Percentiles rank a stretch among this genome's conserved stretches.
Evolutionary conservation across 2,329 filamentous ascomycete genomes (phyloP).

Genomic region (Verticillium albo-atrum): DNA sequence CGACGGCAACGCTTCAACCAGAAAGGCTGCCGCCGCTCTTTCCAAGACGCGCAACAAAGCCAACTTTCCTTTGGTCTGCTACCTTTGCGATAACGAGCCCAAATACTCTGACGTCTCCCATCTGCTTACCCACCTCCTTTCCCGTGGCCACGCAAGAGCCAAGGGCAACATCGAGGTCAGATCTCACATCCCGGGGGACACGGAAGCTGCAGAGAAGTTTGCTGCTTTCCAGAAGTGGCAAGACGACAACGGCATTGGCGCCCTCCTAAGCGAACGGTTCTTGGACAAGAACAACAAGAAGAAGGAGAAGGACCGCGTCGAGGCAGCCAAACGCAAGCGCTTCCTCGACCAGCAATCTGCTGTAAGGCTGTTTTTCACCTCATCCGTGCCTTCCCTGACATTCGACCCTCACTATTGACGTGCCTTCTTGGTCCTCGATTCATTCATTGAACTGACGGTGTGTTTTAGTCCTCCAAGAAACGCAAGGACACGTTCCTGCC

Average conservation of each 20-base stretch:
- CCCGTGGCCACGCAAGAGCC: slow-evolving; percentile 72
- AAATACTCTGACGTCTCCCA: slow-evolving; percentile 88
- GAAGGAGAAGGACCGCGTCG: slow-evolving; percentile 34
- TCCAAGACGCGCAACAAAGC: neutral
- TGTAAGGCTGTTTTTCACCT: neutral
- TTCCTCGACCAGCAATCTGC: neutral
- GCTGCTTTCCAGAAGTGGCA: slow-evolving; percentile 78
- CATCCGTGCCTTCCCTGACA: neutral
- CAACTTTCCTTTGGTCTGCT: slow-evolving; percentile 66
- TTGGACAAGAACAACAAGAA: slow-evolving; percentile 69
- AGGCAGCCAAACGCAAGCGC: neutral
- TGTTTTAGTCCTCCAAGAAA: neutral
- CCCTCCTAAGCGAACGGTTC: slow-evolving; percentile 73
- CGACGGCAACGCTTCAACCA: neutral
- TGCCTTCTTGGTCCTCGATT: neutral
- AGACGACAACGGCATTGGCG: slow-evolving; percentile 62
- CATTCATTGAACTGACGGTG: neutral
- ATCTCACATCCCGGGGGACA: slow-evolving; percentile 64
- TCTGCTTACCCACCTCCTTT: slow-evolving; percentile 85
- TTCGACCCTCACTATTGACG: neutral
- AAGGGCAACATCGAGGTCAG: slow-evolving; percentile 79
- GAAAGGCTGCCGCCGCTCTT: neutral
- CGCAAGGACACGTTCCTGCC: neutral
- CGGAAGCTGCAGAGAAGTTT: slow-evolving; percentile 57
- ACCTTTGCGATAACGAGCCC: slow-evolving; percentile 74